Evolutionary conservation across 2,329 filamentous ascomycete species (phyloP), one percentile per base, ranked within the genome.

Genomic region (Helotiales sp.): DNA sequence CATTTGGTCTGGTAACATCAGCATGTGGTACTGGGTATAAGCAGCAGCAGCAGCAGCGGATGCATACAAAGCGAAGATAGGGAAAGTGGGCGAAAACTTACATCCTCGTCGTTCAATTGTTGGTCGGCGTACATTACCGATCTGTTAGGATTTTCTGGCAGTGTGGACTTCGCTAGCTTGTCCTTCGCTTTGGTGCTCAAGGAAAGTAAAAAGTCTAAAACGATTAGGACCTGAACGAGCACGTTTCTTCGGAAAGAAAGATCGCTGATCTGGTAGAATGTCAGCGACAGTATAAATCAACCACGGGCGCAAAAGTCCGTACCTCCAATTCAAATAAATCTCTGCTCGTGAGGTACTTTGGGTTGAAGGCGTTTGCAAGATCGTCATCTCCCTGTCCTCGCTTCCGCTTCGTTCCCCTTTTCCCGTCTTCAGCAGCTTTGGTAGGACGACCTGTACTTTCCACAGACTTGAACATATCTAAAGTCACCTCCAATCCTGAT

Each of bases 241-340:
- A 99, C 93, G 78, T 99, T 93, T 66, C 96, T 87, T 73, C 96
- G 88, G 78, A 99, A 98, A 6, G 95, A 95, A 47, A 97, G 85
- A 79, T 99, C 96, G 78, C 93, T 94, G 70, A 98, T 90, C 91
- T 93, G 72, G 45, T 49, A 54, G n/a, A 13, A 47, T 20, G 60
- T 75, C 67, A 80, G 77, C 70, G 6, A 15, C 57, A 8, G n/a
- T 24, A 20, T 1, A 6, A 17, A 13, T 63, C 57, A 20, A 66
- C 5, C 4, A 50, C 65, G 70, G 30, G 58, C 32, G 60, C 63
- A n/a, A 5, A 50, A 26, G n/a, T 59, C 75, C 81, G 68, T 84
- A 93, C 91, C 86, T 99, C 96, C 54, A 99, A 87, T 75, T 96
- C 93, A 79, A 99, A 99, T 1, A 99, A 84, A 77, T 99, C 96